Evolutionary conservation across 257 asterid genomes (phyloP).

Genomic region (Scutellaria baicalensis): DNA sequence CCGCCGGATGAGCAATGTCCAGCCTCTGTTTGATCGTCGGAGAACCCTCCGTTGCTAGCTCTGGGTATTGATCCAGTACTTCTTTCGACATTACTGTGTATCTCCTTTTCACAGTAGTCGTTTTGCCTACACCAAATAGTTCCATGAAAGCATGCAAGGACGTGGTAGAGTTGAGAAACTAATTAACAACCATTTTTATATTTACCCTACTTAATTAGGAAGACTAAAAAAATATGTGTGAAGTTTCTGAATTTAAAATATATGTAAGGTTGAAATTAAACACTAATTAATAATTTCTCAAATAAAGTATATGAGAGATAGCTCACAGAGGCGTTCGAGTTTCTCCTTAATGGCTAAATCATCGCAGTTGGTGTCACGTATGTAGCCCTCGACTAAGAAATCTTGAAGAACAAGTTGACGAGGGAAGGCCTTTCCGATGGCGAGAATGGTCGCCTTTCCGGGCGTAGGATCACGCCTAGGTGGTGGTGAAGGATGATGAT

Average conservation of each 20-base stretch:
- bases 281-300: too few species aligned
- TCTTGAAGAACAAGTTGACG: slow-evolving; percentile 82
- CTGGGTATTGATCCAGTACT: slow-evolving; percentile 67
- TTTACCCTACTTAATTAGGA: too few species aligned
- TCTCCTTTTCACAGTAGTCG: slow-evolving; percentile 84
- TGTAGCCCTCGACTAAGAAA: slow-evolving; percentile 71
- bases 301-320: too few species aligned
- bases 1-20: slow-evolving; percentile 77
- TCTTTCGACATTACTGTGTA: slow-evolving; percentile 85
- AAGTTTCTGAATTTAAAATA: too few species aligned
- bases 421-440: slow-evolving; percentile 84
- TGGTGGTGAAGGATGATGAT: not conserved
- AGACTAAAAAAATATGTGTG: too few species aligned
- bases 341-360: slow-evolving; percentile 74
- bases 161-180: too few species aligned
- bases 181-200: too few species aligned
- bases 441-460: slow-evolving; percentile 79
- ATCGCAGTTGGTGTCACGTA: slow-evolving; percentile 73
- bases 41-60: slow-evolving; percentile 73
- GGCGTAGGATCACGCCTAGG: slow-evolving; percentile 39
- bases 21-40: slow-evolving; percentile 83
- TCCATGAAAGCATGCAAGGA: too few species aligned
- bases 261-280: too few species aligned
- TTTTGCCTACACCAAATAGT: slow-evolving; percentile 45
- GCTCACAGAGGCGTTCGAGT: slow-evolving; percentile 70